Percentiles rank a stretch among this genome's conserved stretches.
Conservation (phyloP, 148 eudicot species). For the Rheum nobile region DNA sequence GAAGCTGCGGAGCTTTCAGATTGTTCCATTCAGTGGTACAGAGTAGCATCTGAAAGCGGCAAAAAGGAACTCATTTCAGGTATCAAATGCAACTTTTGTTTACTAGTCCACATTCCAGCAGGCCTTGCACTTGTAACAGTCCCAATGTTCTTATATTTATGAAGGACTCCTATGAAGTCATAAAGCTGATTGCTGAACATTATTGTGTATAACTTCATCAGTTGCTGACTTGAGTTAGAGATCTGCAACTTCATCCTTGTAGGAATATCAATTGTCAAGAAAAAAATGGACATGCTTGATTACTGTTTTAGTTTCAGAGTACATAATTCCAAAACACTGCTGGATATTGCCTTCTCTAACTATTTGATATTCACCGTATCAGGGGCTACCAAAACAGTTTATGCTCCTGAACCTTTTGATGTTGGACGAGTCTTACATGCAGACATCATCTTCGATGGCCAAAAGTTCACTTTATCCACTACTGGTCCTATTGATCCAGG, state of each 20-base stretch:
- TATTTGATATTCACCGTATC: constrained; percentile 7
- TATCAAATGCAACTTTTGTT: constrained; percentile 17
- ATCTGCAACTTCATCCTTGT: not conserved
- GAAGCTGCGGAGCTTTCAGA: constrained; percentile 54
- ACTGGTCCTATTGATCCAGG: constrained; percentile 92
- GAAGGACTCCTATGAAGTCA: not conserved
- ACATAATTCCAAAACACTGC: not conserved
- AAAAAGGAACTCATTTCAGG: constrained; percentile 85
- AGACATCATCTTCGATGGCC: constrained; percentile 41
- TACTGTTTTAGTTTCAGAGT: not conserved
- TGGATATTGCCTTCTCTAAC: constrained; percentile 7
- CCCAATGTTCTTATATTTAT: not conserved
- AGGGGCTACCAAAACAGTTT: constrained; percentile 84
- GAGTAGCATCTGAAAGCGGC: constrained; percentile 47
- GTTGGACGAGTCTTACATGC: constrained; percentile 73
- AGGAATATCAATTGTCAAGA: not conserved
- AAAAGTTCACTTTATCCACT: constrained; percentile 41
- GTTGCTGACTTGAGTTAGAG: not conserved
- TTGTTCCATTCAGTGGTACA: constrained; percentile 87
- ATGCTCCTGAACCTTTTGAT: constrained; percentile 97
- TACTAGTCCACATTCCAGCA: not conserved
- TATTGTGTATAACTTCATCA: not conserved
- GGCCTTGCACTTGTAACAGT: not conserved
- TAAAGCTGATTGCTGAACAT: not conserved
- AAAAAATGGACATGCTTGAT: not conserved